These are phyloP conservation scores for Fusarium sp. DNA, from an alignment of 2,329 filamentous ascomycete species.

Conservation along the genomic window DNA sequence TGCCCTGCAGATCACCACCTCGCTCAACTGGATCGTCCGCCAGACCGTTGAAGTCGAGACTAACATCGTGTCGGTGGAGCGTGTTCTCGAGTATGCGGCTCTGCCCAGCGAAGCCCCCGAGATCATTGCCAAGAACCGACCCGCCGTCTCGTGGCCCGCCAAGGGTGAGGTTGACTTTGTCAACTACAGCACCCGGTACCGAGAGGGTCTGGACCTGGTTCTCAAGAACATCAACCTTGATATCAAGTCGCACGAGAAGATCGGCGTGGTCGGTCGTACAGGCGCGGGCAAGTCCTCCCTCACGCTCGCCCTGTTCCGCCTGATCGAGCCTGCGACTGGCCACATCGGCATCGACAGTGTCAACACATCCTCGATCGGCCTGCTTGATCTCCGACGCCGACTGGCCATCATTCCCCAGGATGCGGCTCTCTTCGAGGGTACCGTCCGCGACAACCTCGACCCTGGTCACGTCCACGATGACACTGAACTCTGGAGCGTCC, in stretches of 20 bases:
- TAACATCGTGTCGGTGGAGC: slow-evolving; percentile 99
- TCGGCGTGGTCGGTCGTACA: slow-evolving; percentile 95
- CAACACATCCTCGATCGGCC: slow-evolving; percentile 89
- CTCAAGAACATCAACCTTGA: slow-evolving; percentile 92
- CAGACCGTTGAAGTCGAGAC: slow-evolving; percentile 99
- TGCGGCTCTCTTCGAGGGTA: slow-evolving; percentile 93
- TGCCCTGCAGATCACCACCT: slow-evolving; percentile 95
- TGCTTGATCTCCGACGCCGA: slow-evolving; percentile 87
- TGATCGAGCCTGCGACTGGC: slow-evolving; percentile 88
- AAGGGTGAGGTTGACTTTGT: slow-evolving; percentile 90
- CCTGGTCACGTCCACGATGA: slow-evolving; percentile 96
- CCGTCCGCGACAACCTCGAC: slow-evolving; percentile 93
- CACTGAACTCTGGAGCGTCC: slow-evolving; percentile 94
- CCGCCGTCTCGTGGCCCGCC: slow-evolving; percentile 90
- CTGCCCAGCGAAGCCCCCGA: slow-evolving; percentile 95
- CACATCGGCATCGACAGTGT: slow-evolving; percentile 90
- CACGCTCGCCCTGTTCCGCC: slow-evolving; percentile 91
- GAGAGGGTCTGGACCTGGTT: slow-evolving; percentile 88
- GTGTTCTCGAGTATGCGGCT: slow-evolving; percentile 93
- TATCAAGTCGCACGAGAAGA: slow-evolving; percentile 97
- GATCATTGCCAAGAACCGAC: slow-evolving; percentile 87
- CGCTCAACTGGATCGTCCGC: slow-evolving; percentile 98
- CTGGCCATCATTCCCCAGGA: slow-evolving; percentile 98
- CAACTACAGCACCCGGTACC: slow-evolving; percentile 94
- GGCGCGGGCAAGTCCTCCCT: slow-evolving; percentile 96